Evolutionary conservation across 805 yeast species (phyloP), one percentile per base, ranked within the genome.

Genomic region (Candida tammaniensis): DNA sequence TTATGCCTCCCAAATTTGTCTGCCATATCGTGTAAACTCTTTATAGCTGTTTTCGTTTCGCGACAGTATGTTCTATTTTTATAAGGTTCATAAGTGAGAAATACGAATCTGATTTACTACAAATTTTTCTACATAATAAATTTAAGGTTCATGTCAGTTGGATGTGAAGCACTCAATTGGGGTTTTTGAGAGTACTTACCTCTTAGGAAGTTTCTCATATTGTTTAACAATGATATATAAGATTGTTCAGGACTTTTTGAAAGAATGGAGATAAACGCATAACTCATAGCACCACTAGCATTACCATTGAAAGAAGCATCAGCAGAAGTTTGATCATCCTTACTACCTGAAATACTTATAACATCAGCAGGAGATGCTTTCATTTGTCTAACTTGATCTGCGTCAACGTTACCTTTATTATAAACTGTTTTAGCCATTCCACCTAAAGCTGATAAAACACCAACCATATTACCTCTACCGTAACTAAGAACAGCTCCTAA

Each of bases 1-100:
- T 57, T 57, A 36, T 66, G 72, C 47, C 73, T 57, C 18, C 59
- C 70, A 42, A 67, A 62, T 31, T 58, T 55, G 30, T 64, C 71
- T 14, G 55, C 22, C 61, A 56, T 56, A 21, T 23, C 24, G 17
- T n/a, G n/a, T 4, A n/a, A n/a, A n/a, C n/a, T n/a, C n/a, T n/a
- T n/a, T n/a, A n/a, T n/a, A n/a, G n/a, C n/a, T n/a, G n/a, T n/a
- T n/a, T n/a, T n/a, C n/a, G n/a, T n/a, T n/a, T n/a, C n/a, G n/a
- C n/a, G n/a, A n/a, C n/a, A n/a, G n/a, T n/a, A n/a, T n/a, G n/a
- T n/a, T n/a, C n/a, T n/a, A n/a, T n/a, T n/a, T n/a, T n/a, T n/a
- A n/a, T n/a, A n/a, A n/a, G n/a, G n/a, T n/a, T n/a, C n/a, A n/a
- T n/a, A n/a, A n/a, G n/a, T n/a, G n/a, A n/a, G n/a, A n/a, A n/a